Base-by-base conservation (phyloP, 2,329 filamentous ascomycete species). In the Lecanoromycetidae sp. region DNA sequence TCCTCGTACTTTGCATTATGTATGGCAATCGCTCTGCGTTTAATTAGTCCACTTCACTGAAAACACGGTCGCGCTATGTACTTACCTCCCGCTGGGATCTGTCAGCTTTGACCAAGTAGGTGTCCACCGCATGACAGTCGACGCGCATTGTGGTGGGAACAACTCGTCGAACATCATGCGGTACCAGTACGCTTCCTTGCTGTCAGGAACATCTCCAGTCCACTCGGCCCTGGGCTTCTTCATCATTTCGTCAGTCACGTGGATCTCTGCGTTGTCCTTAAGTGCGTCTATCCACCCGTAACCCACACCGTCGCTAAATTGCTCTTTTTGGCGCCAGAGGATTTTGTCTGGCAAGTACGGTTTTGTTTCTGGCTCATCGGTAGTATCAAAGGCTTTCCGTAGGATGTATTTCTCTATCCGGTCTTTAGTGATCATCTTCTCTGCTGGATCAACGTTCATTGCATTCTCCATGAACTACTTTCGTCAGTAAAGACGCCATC, bases 121-220 rank as follows among this genome's bases (percentile, higher is more conserved):
- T 48, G 85, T 87, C 93, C 91, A 98, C 61, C 91, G 77, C 84
- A 86, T 84, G 45, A 98, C 91, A 6, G 91, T 98, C 50, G 78
- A 81, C 7, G 91, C 93, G 63, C 90, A 96, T 61, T 82, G 82
- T 48, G 81, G 76, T 38, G 91, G 91, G 77, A 96, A 98, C 68
- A 93, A 90, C 75, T 98, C 90, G 66, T 98, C 91, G 64, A 96
- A 98, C 90, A 98, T 96, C 64, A 72, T 76, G 59, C 91, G 82
- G 71, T 98, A 98, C 91, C 91, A 98, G 75, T 94, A 88, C 69
- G 87, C 91, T 71, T 98, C 91, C 77, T 98, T 98, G 61, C 83
- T 88, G 61, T 95, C 88, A 8, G 91, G 93, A 53, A 94, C 78
- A 61, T 98, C 93, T 59, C 71, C 69, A 42, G 87, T 90, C 93